phyloP scores from a whole-genome alignment of 2,329 filamentous ascomycete species.

The Teratosphaeria epicoccoides region DNA sequence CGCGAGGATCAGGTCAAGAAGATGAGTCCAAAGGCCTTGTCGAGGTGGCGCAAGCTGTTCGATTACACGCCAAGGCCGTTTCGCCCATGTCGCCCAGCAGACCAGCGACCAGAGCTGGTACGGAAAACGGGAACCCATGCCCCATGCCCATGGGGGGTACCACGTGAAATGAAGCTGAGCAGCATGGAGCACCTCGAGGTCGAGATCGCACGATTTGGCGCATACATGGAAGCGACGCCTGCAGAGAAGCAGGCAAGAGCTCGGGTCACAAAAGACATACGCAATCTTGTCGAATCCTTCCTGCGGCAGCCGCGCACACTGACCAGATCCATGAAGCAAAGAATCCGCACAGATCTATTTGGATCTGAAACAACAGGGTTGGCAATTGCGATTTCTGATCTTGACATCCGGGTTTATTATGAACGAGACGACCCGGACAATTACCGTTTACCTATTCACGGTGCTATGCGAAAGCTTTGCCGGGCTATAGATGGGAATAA shows the following conservation, averaged over 20 bases:
- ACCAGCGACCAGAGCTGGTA: no score
- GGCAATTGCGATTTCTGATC: slow-evolving; percentile 42
- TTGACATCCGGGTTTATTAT: slow-evolving; percentile 38
- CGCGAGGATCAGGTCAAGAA: not conserved
- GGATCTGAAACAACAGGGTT: slow-evolving; percentile 46
- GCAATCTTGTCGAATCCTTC: not conserved
- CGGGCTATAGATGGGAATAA: not conserved
- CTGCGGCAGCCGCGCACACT: not conserved
- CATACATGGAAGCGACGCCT: slow-evolving; percentile 34
- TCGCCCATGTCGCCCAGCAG: no score
- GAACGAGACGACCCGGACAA: not conserved
- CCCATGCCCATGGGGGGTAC: not conserved
- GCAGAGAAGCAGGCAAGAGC: slow-evolving; percentile 32
- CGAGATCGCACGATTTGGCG: slow-evolving; percentile 38
- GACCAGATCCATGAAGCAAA: not conserved
- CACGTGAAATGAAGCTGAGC: not conserved
- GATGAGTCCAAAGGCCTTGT: not conserved
- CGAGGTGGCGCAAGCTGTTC: not conserved
- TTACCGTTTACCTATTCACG: not conserved
- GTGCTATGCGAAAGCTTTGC: not conserved
- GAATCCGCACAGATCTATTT: slow-evolving; percentile 32
- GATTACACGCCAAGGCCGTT: not conserved
- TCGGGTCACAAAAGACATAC: slow-evolving; percentile 24
- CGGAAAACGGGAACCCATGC: not conserved
- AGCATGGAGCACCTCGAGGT: not conserved